Percentiles rank a stretch among this genome's conserved stretches.
Evolutionary conservation across 805 yeast genomes (phyloP).

Genomic region (Lachancea mirantina): DNA sequence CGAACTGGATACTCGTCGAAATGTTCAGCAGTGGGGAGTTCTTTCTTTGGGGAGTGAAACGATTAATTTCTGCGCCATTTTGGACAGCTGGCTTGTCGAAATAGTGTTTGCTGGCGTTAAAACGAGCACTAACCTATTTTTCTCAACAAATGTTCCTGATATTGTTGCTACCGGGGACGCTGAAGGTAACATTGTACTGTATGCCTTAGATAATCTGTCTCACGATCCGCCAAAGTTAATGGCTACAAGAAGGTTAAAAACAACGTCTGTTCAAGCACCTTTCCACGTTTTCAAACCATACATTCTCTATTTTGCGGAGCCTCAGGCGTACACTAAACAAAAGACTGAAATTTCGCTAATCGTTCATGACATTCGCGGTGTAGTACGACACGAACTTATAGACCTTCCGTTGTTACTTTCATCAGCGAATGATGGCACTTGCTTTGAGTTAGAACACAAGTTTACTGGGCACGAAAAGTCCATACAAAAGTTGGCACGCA

Average conservation of each 20-base stretch:
- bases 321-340: slow-evolving; percentile 21
- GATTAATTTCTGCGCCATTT: slow-evolving; percentile 32
- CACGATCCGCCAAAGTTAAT: slow-evolving; percentile 50
- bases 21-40: slow-evolving; percentile 52
- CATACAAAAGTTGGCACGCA: slow-evolving; percentile 56
- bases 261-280: slow-evolving; percentile 18
- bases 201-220: slow-evolving; percentile 45
- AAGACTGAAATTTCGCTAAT: slow-evolving; percentile 34
- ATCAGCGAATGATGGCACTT: slow-evolving; percentile 14
- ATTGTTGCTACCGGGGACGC: slow-evolving; percentile 37
- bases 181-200: slow-evolving; percentile 37
- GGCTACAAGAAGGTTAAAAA: slow-evolving; percentile 33
- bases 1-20: slow-evolving; percentile 51
- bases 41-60: slow-evolving; percentile 23
- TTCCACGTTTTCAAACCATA: slow-evolving; percentile 30
- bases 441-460: slow-evolving; percentile 48
- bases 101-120: slow-evolving; percentile 17
- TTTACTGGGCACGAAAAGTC: slow-evolving; percentile 86
- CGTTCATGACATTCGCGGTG: slow-evolving; percentile 40
- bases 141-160: slow-evolving; percentile 33
- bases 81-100: slow-evolving; percentile 36
- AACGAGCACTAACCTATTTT: slow-evolving; percentile 18
- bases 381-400: slow-evolving; percentile 30
- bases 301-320: slow-evolving; percentile 33
- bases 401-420: slow-evolving; percentile 21